phyloP scores from a whole-genome alignment of 352 stramenopile genomes.

The Phytophthora litchii region DNA sequence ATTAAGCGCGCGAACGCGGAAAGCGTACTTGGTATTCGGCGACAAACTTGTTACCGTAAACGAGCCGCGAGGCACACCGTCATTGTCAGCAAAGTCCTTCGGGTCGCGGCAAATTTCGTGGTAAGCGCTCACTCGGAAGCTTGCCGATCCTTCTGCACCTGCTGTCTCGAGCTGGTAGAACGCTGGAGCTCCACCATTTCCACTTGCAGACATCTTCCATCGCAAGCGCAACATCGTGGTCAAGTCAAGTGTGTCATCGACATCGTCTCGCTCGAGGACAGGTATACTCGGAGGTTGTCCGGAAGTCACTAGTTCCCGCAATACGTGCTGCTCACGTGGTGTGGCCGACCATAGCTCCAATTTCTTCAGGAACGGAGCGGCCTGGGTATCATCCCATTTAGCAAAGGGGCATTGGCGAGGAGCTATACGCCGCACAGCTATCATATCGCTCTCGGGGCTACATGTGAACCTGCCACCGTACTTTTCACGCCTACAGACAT shows the following conservation, averaged over 20 bases:
- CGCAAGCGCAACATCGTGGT: conserved; percentile 73
- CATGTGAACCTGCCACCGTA: conserved; percentile 54
- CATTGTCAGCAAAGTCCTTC: conserved; percentile 82
- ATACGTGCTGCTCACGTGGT: conserved; percentile 68
- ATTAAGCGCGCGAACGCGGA: conserved; percentile 90
- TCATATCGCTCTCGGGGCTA: conserved; percentile 72
- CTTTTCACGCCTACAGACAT: conserved; percentile 66
- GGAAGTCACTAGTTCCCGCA: conserved; percentile 71
- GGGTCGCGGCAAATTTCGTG: conserved; percentile 90
- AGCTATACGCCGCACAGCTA: conserved; percentile 53
- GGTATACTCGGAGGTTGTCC: conserved; percentile 66
- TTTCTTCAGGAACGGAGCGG: conserved; percentile 62
- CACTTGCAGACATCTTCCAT: conserved; percentile 66
- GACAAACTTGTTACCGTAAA: conserved; percentile 66
- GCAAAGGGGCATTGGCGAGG: conserved; percentile 64
- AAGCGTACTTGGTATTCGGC: conserved; percentile 91
- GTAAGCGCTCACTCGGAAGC: conserved; percentile 74
- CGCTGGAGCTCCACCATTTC: conserved; percentile 68
- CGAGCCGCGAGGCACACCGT: conserved; percentile 76
- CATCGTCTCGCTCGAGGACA: conserved; percentile 52
- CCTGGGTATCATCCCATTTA: conserved; percentile 66
- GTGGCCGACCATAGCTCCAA: conserved; percentile 77
- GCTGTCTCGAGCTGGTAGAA: conserved; percentile 87
- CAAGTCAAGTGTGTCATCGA: conserved; percentile 48
- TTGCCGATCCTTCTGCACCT: conserved; percentile 69